Percentiles rank a stretch among this genome's conserved stretches.
These are phyloP conservation scores for Lactarius indigo DNA, from an alignment of 768 basidiomycete genomes.

Conservation along the genomic window DNA sequence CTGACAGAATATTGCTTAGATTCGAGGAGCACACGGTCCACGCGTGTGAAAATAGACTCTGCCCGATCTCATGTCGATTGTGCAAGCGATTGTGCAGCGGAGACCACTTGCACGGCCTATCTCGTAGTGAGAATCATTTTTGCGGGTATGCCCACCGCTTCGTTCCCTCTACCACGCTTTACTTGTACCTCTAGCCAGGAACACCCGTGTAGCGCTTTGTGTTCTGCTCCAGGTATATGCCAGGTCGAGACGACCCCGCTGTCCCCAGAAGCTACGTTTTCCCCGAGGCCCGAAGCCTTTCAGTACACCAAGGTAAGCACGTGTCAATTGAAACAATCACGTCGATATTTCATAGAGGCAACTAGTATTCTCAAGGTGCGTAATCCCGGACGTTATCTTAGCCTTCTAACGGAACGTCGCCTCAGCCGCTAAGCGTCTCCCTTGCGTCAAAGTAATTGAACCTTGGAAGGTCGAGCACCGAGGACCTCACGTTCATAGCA, in stretches of 20 bases:
- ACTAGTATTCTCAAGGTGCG: conserved; percentile 54
- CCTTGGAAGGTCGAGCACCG: conserved; percentile 40
- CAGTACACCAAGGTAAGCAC: conserved; percentile 59
- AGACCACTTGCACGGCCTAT: conserved; percentile 51
- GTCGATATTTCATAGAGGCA: too few species aligned
- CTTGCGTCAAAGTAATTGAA: conserved; percentile 47
- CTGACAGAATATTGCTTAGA: conserved; percentile 32
- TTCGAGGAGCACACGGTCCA: conserved; percentile 45
- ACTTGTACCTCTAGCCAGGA: conserved; percentile 42
- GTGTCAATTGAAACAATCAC: neutral
- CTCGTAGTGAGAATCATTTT: conserved; percentile 42
- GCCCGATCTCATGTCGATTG: conserved; percentile 52
- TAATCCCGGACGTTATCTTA: neutral
- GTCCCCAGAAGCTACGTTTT: conserved; percentile 60
- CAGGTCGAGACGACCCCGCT: conserved; percentile 58
- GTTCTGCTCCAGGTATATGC: conserved; percentile 48
- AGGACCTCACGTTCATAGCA: conserved; percentile 50
- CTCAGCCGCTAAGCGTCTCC: conserved; percentile 49
- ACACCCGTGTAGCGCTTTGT: conserved; percentile 46
- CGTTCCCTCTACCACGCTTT: neutral
- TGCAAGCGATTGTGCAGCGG: conserved; percentile 52
- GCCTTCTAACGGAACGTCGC: neutral
- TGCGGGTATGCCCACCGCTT: conserved; percentile 47
- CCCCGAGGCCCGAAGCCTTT: conserved; percentile 56
- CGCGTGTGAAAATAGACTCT: conserved; percentile 49